These are phyloP conservation scores for Lecanoromycetidae sp. DNA, from an alignment of 2,329 filamentous ascomycete species.

Conservation along the genomic window DNA sequence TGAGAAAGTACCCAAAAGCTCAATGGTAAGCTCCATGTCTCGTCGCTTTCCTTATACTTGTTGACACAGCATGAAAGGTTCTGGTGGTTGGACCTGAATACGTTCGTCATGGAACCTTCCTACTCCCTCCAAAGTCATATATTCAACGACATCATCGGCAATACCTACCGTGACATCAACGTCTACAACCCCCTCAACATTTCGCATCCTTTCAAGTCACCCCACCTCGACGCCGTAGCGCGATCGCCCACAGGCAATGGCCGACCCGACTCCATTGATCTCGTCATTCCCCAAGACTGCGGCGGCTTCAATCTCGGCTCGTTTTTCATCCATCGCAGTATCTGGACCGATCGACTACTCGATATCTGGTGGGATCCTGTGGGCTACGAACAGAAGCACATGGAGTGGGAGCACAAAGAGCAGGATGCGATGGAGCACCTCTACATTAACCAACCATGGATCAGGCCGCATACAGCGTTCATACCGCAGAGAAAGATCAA, in stretches of 20 bases:
- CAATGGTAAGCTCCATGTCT: constrained; percentile 60
- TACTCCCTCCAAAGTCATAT: constrained; percentile 84
- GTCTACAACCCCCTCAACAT: constrained; percentile 92
- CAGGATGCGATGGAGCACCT: constrained; percentile 90
- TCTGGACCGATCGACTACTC: constrained; percentile 81
- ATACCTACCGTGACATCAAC: constrained; percentile 92
- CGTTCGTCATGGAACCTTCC: constrained; percentile 91
- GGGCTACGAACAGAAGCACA: constrained; percentile 93
- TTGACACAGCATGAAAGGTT: constrained; percentile 52
- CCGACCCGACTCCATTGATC: constrained; percentile 64
- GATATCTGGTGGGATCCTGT: constrained; percentile 99
- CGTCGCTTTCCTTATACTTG: not conserved
- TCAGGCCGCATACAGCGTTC: constrained; percentile 78
- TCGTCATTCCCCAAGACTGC: constrained; percentile 87
- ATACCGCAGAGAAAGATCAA: constrained; percentile 86
- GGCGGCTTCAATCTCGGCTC: constrained; percentile 92
- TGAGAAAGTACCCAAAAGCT: constrained; percentile 87
- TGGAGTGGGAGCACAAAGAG: constrained; percentile 98
- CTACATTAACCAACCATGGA: constrained; percentile 84
- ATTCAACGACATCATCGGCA: constrained; percentile 63
- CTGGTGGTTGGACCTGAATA: constrained; percentile 98
- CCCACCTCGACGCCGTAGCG: constrained; percentile 64
- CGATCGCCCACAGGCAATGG: constrained; percentile 66
- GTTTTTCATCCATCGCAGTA: constrained; percentile 76
- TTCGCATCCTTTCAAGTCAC: constrained; percentile 61